These are phyloP conservation scores for Domatiomyces globalis DNA, from an alignment of 2,329 filamentous ascomycete genomes.

Conservation along the genomic window DNA sequence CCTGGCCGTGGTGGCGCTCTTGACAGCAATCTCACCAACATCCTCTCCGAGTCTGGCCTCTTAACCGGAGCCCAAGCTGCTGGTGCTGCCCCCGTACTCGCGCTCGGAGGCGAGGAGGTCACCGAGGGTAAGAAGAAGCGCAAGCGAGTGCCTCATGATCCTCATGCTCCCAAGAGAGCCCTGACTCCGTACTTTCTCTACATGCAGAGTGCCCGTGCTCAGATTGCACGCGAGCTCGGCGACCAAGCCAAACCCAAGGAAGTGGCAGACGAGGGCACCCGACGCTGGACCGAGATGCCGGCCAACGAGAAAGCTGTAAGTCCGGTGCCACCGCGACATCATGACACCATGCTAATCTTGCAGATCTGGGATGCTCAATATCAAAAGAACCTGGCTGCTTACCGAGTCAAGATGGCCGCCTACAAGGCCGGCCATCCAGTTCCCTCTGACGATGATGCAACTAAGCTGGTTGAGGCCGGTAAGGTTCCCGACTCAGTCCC, in stretches of 20 bases:
- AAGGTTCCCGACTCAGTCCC: constrained; percentile 15
- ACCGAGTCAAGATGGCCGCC: constrained; percentile 40
- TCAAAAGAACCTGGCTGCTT: constrained; percentile 41
- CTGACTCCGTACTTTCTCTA: constrained; percentile 92
- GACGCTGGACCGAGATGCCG: constrained; percentile 68
- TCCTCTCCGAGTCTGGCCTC: constrained; percentile 32
- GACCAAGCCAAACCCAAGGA: constrained; percentile 67
- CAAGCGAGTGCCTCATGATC: constrained; percentile 75
- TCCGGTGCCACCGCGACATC: constrained; percentile 2
- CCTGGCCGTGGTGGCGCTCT: constrained; percentile 40
- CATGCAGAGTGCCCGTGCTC: constrained; percentile 72
- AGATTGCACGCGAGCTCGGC: constrained; percentile 67
- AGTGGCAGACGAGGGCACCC: constrained; percentile 74
- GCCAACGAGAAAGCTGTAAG: constrained; percentile 55
- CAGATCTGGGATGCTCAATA: constrained; percentile 46
- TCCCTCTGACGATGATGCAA: constrained; percentile 31
- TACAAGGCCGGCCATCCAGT: constrained; percentile 41
- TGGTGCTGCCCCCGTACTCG: constrained; percentile 16
- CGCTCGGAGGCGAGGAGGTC: constrained; percentile 24
- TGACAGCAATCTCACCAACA: constrained; percentile 37
- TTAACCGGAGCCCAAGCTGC: constrained; percentile 25
- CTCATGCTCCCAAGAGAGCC: constrained; percentile 87
- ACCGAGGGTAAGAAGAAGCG: constrained; percentile 65
- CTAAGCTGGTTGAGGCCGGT: constrained; percentile 29
- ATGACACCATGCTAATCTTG: not conserved